Evolutionary conservation across 2,329 filamentous ascomycete genomes (phyloP), one percentile per base, ranked within the genome.

Genomic region (Ascochyta koolunga): DNA sequence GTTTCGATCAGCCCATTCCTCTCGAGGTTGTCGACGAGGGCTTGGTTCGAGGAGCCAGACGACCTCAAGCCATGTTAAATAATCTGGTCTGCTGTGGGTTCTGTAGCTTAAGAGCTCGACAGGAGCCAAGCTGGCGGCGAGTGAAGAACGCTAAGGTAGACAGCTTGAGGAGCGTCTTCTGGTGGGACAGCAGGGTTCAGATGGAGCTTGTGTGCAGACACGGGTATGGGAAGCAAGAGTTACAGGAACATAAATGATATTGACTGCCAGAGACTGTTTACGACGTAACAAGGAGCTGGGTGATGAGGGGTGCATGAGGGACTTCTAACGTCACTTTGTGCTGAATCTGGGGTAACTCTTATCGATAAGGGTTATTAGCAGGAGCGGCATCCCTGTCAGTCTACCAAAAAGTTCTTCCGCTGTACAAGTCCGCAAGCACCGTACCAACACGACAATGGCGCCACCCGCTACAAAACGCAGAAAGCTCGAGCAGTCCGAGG

Each of bases 11-110:
- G 80, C 3, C 83, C 83, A 65, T 89, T 85, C 35, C 77, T 80
- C 72, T 80, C 87, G 52, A 99, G 82, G 72, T 96, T 96, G 63
- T 88, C 83, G 58, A 98, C 81, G 42, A 99, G 82, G 51, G 87
- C 86, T 35, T 78, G 76, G 73, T 98, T 97, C 24, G 86, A 85
- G 4, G 78, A 77, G 56, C 91, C 93, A 6, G 88, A 89, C 74
- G 89, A 91, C 62, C 86, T 85, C 95, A 99, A 55, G 93, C 93
- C 95, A 99, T 98, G 55, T 59, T 82, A 62, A 62, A 50, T 11
- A 43, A 21, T 60, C 57, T 50, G 4, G 48, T 24, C 5, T 15
- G 38, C 27, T 59, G 60, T 45, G 9, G 33, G 48, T 15, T 50
- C 19, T 58, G 59, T 36, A 9, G 37, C 43, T 25, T 57, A 32